Percentiles rank a stretch among this genome's conserved stretches.
These are phyloP conservation scores for Diaporthe citrichinensis DNA, from an alignment of 2,329 filamentous ascomycete species.

Conservation along the genomic window DNA sequence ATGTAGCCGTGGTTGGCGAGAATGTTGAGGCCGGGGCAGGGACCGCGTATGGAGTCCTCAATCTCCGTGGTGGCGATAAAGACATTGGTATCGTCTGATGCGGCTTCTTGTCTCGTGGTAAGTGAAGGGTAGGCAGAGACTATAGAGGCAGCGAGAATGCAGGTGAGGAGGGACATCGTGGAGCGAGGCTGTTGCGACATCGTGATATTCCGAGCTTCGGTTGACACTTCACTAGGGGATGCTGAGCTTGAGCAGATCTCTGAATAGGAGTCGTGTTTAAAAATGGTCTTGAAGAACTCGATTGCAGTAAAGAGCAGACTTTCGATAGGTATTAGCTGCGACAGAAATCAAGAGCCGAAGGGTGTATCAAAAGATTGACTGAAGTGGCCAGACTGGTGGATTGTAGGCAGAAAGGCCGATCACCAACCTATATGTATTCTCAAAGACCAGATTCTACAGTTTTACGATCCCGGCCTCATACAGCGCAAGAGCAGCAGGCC, in stretches of 20 bases:
- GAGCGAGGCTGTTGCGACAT: background rate
- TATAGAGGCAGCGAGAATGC: background rate
- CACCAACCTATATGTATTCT: background rate
- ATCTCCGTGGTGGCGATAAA: background rate
- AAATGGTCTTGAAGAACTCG: background rate
- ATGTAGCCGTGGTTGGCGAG: slow-evolving; percentile 56
- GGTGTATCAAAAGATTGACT: background rate
- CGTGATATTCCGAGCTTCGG: background rate
- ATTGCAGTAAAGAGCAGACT: background rate
- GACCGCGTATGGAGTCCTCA: slow-evolving; percentile 43
- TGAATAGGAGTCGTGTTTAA: no score
- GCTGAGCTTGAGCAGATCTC: background rate
- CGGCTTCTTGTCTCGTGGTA: background rate
- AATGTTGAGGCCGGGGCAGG: slow-evolving; percentile 54
- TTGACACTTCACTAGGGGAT: background rate
- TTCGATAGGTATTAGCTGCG: background rate
- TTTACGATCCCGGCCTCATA: background rate
- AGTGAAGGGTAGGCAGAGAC: background rate
- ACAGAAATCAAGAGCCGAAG: background rate
- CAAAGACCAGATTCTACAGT: background rate
- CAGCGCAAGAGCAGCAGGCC: background rate
- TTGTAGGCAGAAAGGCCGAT: no score
- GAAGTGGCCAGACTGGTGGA: background rate
- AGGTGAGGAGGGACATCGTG: background rate
- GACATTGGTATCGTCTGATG: background rate